Percentiles rank a stretch among this genome's conserved stretches.
phyloP scores from a whole-genome alignment of 371 early-diverging fungal genomes.

The Mortierella sp. region DNA sequence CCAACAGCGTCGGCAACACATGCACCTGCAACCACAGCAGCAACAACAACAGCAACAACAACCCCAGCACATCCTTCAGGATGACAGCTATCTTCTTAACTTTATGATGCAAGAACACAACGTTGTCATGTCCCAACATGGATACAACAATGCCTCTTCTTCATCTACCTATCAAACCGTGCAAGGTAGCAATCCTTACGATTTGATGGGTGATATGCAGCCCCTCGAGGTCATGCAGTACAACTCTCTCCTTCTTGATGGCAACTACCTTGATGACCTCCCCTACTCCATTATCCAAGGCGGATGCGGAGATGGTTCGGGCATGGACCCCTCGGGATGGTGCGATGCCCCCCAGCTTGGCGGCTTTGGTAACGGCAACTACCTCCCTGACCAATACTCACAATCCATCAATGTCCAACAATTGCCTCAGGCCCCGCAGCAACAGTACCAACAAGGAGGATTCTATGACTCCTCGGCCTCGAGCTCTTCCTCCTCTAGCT shows the following conservation, averaged over 20 bases:
- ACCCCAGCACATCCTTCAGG: constrained; percentile 16
- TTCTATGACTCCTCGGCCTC: constrained; percentile 25
- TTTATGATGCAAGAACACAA: constrained; percentile 9
- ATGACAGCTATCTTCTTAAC: constrained; percentile 26
- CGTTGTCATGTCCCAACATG: constrained; percentile 28
- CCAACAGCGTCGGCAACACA: constrained; percentile 5
- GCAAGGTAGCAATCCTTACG: constrained; percentile 23
- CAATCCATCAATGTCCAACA: constrained; percentile 21
- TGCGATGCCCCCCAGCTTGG: constrained; percentile 35
- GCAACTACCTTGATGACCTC: constrained; percentile 24
- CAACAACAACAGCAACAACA: constrained; percentile 31
- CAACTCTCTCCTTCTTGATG: constrained; percentile 39
- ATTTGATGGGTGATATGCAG: constrained; percentile 28
- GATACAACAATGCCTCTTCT: constrained; percentile 17
- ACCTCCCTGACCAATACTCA: constrained; percentile 23
- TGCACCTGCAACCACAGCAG: constrained; percentile 22
- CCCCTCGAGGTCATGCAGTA: constrained; percentile 42
- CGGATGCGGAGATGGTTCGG: constrained; percentile 27
- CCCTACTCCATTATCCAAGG: constrained; percentile 29
- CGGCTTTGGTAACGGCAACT: constrained; percentile 14
- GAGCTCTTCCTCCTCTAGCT: constrained; percentile 27
- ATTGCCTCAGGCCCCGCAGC: constrained; percentile 15
- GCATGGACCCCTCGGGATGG: constrained; percentile 29
- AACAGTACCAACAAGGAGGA: constrained; percentile 22
- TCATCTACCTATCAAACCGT: constrained; percentile 14